These are phyloP conservation scores for Cytospora piceicola DNA, from an alignment of 2,329 filamentous ascomycete species.

Conservation along the genomic window DNA sequence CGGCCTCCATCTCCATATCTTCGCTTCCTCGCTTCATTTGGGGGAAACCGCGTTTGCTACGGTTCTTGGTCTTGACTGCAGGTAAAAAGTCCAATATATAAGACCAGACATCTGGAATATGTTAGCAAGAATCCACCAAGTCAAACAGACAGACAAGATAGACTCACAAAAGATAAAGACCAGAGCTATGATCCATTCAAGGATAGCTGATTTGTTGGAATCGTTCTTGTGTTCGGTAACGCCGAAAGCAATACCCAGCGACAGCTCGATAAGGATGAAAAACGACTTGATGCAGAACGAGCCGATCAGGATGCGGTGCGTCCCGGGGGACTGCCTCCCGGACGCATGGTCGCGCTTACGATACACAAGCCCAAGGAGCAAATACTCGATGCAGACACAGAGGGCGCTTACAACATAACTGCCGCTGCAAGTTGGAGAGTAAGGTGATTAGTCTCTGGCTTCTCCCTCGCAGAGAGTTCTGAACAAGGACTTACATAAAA, in stretches of 20 bases:
- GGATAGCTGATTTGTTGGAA: slow-evolving; percentile 69
- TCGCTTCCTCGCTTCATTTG: slow-evolving; percentile 10
- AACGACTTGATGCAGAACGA: slow-evolving; percentile 82
- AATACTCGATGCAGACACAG: slow-evolving; percentile 78
- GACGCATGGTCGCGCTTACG: slow-evolving; percentile 64
- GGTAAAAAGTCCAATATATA: slow-evolving; percentile 23
- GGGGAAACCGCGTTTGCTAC: slow-evolving; percentile 8
- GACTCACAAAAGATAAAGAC: slow-evolving; percentile 84
- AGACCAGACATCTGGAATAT: slow-evolving; percentile 20
- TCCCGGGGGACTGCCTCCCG: slow-evolving; percentile 71
- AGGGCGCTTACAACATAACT: slow-evolving; percentile 82
- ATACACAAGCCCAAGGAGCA: slow-evolving; percentile 14
- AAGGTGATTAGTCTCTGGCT: not conserved
- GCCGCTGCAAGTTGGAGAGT: slow-evolving; percentile 36
- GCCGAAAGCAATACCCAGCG: slow-evolving; percentile 71
- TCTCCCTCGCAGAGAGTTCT: not conserved
- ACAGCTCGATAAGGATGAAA: slow-evolving; percentile 78
- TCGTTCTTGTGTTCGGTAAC: slow-evolving; percentile 50
- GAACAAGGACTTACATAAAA: slow-evolving; percentile 60
- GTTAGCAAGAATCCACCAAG: not conserved
- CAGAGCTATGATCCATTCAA: slow-evolving; percentile 76
- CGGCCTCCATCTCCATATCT: slow-evolving; percentile 15
- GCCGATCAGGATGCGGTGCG: slow-evolving; percentile 69
- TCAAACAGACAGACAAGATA: slow-evolving; percentile 62
- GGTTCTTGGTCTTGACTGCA: slow-evolving; percentile 3